A percentile compares a stretch with the other conserved stretches of the same genome.
Evolutionary conservation across 371 early-diverging fungal species (phyloP).

Genomic region (Batrachochytrium dendrobatidis): DNA sequence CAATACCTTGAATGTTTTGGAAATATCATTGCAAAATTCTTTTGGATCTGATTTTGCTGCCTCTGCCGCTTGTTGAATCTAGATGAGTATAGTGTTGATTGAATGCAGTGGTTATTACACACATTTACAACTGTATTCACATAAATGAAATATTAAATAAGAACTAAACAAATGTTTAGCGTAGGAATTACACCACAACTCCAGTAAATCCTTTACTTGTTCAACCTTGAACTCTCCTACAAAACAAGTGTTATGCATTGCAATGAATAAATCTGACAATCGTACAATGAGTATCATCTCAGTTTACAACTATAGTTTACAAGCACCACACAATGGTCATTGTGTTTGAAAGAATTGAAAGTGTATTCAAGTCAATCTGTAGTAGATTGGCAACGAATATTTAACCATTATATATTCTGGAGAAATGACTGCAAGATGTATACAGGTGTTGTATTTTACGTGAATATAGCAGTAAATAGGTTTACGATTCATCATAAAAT

Average conservation of each 20-base stretch:
- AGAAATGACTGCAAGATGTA: background rate
- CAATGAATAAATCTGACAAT: too few relatives aligned
- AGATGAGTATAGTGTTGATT: background rate
- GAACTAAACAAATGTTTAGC: background rate
- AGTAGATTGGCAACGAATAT: background rate
- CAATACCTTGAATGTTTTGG: constrained; percentile 63
- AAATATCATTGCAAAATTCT: constrained; percentile 71
- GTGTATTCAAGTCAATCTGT: too few relatives aligned
- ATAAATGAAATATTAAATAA: background rate
- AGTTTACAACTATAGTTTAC: too few relatives aligned
- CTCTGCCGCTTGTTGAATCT: constrained; percentile 89
- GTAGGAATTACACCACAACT: background rate
- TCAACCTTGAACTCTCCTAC: too few relatives aligned
- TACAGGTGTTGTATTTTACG: too few relatives aligned
- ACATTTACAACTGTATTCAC: background rate
- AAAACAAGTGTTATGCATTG: too few relatives aligned
- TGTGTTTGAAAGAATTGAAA: too few relatives aligned
- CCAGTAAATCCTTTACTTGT: too few relatives aligned
- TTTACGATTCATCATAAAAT: background rate
- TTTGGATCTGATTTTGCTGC: constrained; percentile 51
- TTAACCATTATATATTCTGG: background rate
- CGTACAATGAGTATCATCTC: too few relatives aligned
- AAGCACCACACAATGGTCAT: too few relatives aligned
- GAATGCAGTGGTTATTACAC: background rate
- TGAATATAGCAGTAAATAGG: background rate